phyloP scores from a whole-genome alignment of 257 asterid species.

The Schizonepeta tenuifolia region DNA sequence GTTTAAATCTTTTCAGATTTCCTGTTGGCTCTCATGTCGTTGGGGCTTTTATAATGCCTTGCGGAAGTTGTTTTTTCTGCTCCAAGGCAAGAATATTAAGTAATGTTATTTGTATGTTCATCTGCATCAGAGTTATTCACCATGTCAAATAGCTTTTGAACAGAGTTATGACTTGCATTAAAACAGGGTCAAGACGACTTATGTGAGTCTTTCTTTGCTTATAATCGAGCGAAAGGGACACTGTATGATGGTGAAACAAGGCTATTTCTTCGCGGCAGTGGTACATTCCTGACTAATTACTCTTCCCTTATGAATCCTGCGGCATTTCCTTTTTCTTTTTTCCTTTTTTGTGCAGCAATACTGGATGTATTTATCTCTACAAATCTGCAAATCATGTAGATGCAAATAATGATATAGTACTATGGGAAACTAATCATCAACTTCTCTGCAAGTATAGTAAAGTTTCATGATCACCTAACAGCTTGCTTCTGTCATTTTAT shows the following conservation, averaged over 20 bases:
- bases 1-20: constrained; percentile 45
- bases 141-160: constrained; percentile 8
- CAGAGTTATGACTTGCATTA: constrained; percentile 37
- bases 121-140: constrained; percentile 9
- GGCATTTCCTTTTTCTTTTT: neutral
- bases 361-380: neutral
- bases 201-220: constrained; percentile 88
- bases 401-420: constrained; percentile 11
- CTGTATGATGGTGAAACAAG: constrained; percentile 98
- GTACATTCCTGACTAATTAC: constrained; percentile 44
- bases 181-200: constrained; percentile 97
- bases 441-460: neutral
- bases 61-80: constrained; percentile 94
- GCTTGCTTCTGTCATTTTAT: constrained; percentile 2
- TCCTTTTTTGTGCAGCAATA: neutral
- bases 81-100: constrained; percentile 64
- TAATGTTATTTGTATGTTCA: constrained; percentile 32
- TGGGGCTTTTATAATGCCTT: constrained; percentile 99
- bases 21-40: constrained; percentile 88
- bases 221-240: constrained; percentile 96
- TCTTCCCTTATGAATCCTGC: constrained; percentile 8
- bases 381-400: neutral
- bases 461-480: neutral
- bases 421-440: constrained; percentile 3
- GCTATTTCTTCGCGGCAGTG: constrained; percentile 78